Base-by-base conservation (phyloP, 2,329 filamentous ascomycete species). In the Claviceps fusiformis region DNA sequence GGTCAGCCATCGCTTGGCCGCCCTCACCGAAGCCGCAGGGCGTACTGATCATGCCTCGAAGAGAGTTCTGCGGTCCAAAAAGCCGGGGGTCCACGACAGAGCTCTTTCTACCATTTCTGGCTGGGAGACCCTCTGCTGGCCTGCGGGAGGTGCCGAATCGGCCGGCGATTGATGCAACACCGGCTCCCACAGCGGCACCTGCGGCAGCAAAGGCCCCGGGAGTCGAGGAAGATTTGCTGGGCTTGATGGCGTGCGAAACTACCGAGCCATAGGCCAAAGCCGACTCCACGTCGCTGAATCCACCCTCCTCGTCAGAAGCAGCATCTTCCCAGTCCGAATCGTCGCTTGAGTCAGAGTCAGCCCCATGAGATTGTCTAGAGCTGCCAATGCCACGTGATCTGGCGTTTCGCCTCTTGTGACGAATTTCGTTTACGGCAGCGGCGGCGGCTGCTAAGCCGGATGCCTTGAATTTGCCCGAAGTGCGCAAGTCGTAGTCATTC, bases 31-130 rank as follows among this genome's bases (percentile, higher is more conserved):
- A 82, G 13, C 79, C 79, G 59, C 77, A 81, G 9, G 80, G 79
- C 0, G 69, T 58, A 33, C 50, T 70, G 62, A 79, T 73, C 68
- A 74, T 71, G 39, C 76, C 82, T 57, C 73, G 76, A 35, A 83
- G 73, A n/a, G 79, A 83, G 64, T 83, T 85, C 54, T 76, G 68
- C 15, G 79, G 81, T 4, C 80, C 81, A 63, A 83, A 83, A 44
- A 80, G 69, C 57, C 71, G 69, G 13, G 80, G 81, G 59, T 82
- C 80, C 50, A 82, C 80, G 31, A 80, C 67, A 24, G 76, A 78
- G 50, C 68, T 72, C 63, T 75, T 77, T 52, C 70, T 66, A 50
- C 63, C 57, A 48, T 65, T 62, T 33, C 48, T 29, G 11, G 51
- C 63, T 59, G 50, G 50, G 35, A 56, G 48, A 19, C 48, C 52